These are phyloP conservation scores for Diaporthe citri DNA, from an alignment of 2,329 filamentous ascomycete genomes.

Conservation along the genomic window DNA sequence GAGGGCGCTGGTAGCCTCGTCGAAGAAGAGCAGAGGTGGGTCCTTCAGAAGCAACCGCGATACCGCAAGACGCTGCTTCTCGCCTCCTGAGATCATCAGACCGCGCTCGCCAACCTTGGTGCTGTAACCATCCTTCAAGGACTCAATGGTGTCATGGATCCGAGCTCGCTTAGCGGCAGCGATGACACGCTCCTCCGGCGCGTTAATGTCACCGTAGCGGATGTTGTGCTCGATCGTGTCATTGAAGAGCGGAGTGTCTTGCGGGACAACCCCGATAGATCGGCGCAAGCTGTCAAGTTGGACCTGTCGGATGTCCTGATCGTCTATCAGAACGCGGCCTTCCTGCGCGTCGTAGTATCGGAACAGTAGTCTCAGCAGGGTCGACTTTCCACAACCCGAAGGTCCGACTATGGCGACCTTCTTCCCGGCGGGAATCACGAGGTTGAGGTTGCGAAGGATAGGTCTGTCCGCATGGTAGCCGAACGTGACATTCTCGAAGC, in stretches of 20 bases:
- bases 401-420: slow-evolving; percentile 97
- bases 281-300: slow-evolving; percentile 84
- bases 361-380: slow-evolving; percentile 90
- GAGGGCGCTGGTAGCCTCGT: slow-evolving; percentile 92
- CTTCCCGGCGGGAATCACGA: slow-evolving; percentile 94
- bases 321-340: slow-evolving; percentile 91
- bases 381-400: slow-evolving; percentile 96
- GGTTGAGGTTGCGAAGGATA: slow-evolving; percentile 84
- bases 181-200: slow-evolving; percentile 77
- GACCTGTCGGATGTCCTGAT: slow-evolving; percentile 89
- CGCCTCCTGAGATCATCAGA: slow-evolving; percentile 96
- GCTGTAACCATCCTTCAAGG: slow-evolving; percentile 88
- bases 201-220: slow-evolving; percentile 86
- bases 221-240: slow-evolving; percentile 97
- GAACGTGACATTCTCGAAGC: slow-evolving; percentile 92
- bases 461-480: slow-evolving; percentile 89
- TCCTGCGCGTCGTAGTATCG: slow-evolving; percentile 91
- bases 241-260: slow-evolving; percentile 97
- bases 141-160: slow-evolving; percentile 84
- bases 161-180: slow-evolving; percentile 85
- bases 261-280: slow-evolving; percentile 94
- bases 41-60: slow-evolving; percentile 89
- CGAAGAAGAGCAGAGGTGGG: slow-evolving; percentile 91
- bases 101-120: slow-evolving; percentile 95
- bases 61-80: slow-evolving; percentile 92